Percentiles rank a stretch among this genome's conserved stretches.
These are phyloP conservation scores for Phalaenopsis aphrodite DNA, from an alignment of 106 monocot species.

Conservation along the genomic window DNA sequence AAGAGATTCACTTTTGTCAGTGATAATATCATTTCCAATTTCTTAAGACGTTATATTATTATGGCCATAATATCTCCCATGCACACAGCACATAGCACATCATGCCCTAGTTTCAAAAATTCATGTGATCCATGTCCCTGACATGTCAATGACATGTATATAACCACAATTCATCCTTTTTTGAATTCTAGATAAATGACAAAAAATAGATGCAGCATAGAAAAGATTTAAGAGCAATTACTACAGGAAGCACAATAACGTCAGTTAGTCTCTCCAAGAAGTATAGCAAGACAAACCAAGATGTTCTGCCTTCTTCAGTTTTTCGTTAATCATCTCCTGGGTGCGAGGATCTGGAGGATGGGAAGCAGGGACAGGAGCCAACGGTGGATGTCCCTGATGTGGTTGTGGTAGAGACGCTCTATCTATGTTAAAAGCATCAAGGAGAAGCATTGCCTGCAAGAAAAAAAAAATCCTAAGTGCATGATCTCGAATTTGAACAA, in stretches of 20 bases:
- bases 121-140: not conserved
- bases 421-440: slow-evolving; percentile 95
- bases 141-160: not conserved
- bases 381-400: slow-evolving; percentile 45
- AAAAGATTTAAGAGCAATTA: not conserved
- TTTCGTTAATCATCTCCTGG: slow-evolving; percentile 94
- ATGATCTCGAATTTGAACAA: not conserved
- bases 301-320: slow-evolving; percentile 80
- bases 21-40: no score
- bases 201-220: not conserved
- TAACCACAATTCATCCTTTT: not conserved
- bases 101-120: not conserved
- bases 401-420: slow-evolving; percentile 68
- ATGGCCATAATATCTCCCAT: not conserved
- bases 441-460: slow-evolving; percentile 69
- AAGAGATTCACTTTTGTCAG: no score
- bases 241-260: not conserved
- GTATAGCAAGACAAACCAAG: slow-evolving; percentile 40
- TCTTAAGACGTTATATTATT: no score
- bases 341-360: slow-evolving; percentile 72
- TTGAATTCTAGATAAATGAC: not conserved
- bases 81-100: not conserved
- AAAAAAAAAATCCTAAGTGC: not conserved
- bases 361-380: slow-evolving; percentile 32
- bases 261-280: not conserved